Conservation (phyloP, 148 eudicot species). For the Amaranthus palmeri region DNA sequence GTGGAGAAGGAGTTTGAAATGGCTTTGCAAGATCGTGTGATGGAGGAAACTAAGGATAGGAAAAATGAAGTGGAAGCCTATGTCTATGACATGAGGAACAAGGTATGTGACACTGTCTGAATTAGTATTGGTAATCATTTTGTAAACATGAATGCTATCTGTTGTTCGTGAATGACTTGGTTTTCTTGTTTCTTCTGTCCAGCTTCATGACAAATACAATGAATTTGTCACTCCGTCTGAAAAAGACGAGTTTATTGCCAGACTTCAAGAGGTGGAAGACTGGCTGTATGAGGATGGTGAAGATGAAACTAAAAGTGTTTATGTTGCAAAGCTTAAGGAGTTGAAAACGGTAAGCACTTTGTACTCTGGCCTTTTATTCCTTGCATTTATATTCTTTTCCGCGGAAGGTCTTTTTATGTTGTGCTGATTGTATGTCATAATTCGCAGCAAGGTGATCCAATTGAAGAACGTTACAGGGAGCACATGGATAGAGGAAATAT, state of each 20-base stretch:
- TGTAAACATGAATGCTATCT: background rate
- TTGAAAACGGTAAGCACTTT: constrained; percentile 61
- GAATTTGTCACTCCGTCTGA: constrained; percentile 69
- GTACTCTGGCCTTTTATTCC: background rate
- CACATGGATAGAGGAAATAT: constrained; percentile 54
- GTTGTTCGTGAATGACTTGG: background rate
- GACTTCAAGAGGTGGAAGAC: constrained; percentile 82
- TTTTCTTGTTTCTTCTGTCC: constrained; percentile 4
- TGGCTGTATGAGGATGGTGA: constrained; percentile 98
- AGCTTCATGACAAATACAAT: constrained; percentile 76
- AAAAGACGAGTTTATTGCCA: constrained; percentile 60
- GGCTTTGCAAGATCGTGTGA: constrained; percentile 90
- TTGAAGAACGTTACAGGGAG: constrained; percentile 85
- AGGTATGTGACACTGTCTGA: constrained; percentile 34
- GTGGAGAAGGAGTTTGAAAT: constrained; percentile 92
- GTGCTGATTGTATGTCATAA: background rate
- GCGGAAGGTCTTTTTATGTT: background rate
- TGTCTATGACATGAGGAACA: constrained; percentile 90
- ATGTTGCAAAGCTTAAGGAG: constrained; percentile 87
- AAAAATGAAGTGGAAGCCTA: constrained; percentile 92
- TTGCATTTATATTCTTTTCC: background rate
- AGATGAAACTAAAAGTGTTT: constrained; percentile 92
- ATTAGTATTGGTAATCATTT: background rate
- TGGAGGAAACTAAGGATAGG: constrained; percentile 90
- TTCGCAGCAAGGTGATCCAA: constrained; percentile 80